Conservation (phyloP, 2,329 filamentous ascomycete genomes). For the Periconia sp. region DNA sequence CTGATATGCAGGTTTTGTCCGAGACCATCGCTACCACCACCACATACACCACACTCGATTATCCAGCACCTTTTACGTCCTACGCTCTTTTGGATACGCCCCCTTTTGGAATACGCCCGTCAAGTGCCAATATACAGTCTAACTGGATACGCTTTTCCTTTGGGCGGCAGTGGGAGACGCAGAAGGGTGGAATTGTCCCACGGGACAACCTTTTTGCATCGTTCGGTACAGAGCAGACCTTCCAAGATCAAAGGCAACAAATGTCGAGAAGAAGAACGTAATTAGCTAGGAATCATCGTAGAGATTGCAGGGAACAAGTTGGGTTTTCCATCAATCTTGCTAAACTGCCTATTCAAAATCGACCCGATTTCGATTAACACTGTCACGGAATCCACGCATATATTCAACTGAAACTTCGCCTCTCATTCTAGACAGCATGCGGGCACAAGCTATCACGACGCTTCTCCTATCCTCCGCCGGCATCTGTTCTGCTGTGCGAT, state of each 20-base stretch:
- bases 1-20: not conserved
- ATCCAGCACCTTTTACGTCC: slow-evolving; percentile 6
- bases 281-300: no score
- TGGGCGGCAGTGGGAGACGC: no score
- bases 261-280: no score
- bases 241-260: no score
- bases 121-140: not conserved
- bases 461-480: slow-evolving; percentile 1
- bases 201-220: no score
- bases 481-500: not conserved
- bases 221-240: no score
- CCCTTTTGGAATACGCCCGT: no score
- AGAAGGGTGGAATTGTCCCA: no score
- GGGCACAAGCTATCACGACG: not conserved
- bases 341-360: no score
- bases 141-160: no score
- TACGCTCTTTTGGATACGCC: slow-evolving; percentile 1
- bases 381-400: not conserved
- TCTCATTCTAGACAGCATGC: slow-evolving; percentile 1
- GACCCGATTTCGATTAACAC: not conserved
- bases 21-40: not conserved
- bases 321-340: not conserved
- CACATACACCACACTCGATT: slow-evolving; percentile 8
- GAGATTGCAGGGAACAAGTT: no score
- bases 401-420: not conserved